Conservation (phyloP, 2,329 filamentous ascomycete species). For the Rhytidhysteron rufulum region DNA sequence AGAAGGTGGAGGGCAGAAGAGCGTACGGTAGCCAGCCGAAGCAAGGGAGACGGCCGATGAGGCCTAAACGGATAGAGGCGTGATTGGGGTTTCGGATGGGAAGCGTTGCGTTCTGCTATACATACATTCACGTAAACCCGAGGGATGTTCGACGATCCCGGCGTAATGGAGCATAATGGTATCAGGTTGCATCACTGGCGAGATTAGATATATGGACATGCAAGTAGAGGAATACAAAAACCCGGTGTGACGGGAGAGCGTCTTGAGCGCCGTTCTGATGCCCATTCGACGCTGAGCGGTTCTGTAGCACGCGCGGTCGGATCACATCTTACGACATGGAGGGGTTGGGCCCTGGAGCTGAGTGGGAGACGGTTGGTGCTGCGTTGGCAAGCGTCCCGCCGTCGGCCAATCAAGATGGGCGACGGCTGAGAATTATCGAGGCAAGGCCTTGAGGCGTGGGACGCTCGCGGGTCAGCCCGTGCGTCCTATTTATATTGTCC, state of each 20-base stretch:
- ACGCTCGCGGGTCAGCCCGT: background rate
- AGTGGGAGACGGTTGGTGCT: background rate
- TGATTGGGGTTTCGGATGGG: background rate
- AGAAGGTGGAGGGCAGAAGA: conserved; percentile 59
- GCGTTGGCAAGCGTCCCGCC: conserved; percentile 3
- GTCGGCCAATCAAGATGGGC: no score
- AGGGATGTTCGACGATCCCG: no score
- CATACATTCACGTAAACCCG: no score
- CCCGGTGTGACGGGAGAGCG: background rate
- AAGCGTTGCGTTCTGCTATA: no score
- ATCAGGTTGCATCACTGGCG: no score
- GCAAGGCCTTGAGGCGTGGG: background rate
- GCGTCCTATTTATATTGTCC: background rate
- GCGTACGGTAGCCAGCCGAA: conserved; percentile 76
- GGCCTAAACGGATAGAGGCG: conserved; percentile 37
- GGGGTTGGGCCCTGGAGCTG: background rate
- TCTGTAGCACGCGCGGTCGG: background rate
- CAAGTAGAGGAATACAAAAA: no score
- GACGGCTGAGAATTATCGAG: background rate
- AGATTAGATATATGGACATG: no score
- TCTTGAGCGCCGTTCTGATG: no score
- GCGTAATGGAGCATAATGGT: no score
- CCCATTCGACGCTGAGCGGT: background rate
- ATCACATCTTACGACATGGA: no score
- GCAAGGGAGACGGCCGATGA: conserved; percentile 55